phyloP scores from a whole-genome alignment of 2,329 filamentous ascomycete genomes.

The Hysterium pulicare region DNA sequence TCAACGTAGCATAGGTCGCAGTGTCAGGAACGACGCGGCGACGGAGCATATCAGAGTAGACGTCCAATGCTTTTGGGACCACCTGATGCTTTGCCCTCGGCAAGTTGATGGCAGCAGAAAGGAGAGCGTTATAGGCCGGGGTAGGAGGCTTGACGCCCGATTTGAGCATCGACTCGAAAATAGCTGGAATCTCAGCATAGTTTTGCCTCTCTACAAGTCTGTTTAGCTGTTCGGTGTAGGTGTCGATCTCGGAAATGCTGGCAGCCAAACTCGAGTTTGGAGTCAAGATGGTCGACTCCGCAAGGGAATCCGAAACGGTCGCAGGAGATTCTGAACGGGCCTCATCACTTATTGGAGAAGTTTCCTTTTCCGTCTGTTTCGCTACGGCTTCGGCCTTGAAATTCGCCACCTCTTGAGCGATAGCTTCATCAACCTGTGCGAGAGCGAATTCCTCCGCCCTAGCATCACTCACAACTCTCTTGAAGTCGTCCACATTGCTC shows the following conservation, averaged over 20 bases:
- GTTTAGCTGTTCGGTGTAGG: slow-evolving; percentile 75
- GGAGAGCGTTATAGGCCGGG: slow-evolving; percentile 85
- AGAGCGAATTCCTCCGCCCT: slow-evolving; percentile 55
- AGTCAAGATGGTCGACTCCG: slow-evolving; percentile 17
- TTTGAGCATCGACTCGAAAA: slow-evolving; percentile 86
- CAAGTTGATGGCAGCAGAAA: slow-evolving; percentile 79
- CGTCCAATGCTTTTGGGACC: slow-evolving; percentile 85
- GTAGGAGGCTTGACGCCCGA: slow-evolving; percentile 78
- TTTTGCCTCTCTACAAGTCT: slow-evolving; percentile 68
- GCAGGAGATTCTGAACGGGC: slow-evolving; percentile 29
- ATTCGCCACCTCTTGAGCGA: slow-evolving; percentile 72
- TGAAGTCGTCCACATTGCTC: slow-evolving; percentile 59
- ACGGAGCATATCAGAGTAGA: slow-evolving; percentile 94
- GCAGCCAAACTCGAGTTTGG: slow-evolving; percentile 53
- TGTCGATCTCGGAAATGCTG: slow-evolving; percentile 61
- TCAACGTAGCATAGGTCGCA: slow-evolving; percentile 82
- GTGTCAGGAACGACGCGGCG: slow-evolving; percentile 78
- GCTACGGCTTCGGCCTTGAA: slow-evolving; percentile 50
- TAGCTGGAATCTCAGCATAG: slow-evolving; percentile 82
- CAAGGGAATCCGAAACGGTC: slow-evolving; percentile 26
- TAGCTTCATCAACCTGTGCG: slow-evolving; percentile 79
- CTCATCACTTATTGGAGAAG: slow-evolving; percentile 27
- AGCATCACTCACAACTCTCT: slow-evolving; percentile 50
- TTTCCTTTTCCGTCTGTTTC: slow-evolving; percentile 31
- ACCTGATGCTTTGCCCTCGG: slow-evolving; percentile 76